These are phyloP conservation scores for Gossypium schwendimanii DNA, from an alignment of 441 rosid species.

Conservation along the genomic window DNA sequence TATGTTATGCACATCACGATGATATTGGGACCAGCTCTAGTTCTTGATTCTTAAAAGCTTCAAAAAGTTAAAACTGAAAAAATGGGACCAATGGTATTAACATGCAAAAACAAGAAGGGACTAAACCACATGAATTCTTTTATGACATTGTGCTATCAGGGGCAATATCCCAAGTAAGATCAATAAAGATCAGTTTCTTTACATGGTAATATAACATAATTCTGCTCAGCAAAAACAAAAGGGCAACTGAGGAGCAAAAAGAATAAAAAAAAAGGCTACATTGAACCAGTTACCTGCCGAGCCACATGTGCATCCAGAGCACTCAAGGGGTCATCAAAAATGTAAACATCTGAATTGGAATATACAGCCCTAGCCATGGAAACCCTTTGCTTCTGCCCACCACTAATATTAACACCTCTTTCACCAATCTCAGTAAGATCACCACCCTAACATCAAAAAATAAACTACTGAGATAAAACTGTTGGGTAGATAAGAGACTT, in stretches of 20 bases:
- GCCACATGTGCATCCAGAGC: slow-evolving; percentile 93
- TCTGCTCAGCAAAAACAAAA: slow-evolving; percentile 4
- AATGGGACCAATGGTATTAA: background rate
- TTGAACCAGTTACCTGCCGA: slow-evolving; percentile 55
- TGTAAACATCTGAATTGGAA: slow-evolving; percentile 74
- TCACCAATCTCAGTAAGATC: slow-evolving; percentile 96
- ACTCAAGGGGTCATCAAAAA: slow-evolving; percentile 92
- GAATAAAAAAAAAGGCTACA: background rate
- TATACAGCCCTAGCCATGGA: slow-evolving; percentile 95
- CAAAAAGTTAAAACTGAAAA: background rate
- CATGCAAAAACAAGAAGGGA: background rate
- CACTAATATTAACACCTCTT: slow-evolving; percentile 93
- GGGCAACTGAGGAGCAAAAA: background rate
- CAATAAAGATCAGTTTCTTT: background rate
- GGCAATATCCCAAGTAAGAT: background rate
- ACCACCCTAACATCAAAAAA: slow-evolving; percentile 54
- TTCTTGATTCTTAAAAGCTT: background rate
- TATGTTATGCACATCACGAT: background rate
- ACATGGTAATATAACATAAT: background rate
- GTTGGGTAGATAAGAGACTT: background rate
- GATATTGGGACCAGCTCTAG: background rate
- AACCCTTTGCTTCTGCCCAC: slow-evolving; percentile 97
- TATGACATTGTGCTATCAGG: background rate
- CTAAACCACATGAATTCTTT: background rate
- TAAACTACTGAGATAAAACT: background rate